These are phyloP conservation scores for Verticillium nonalfalfae DNA, from an alignment of 2,329 filamentous ascomycete species.

Conservation along the genomic window DNA sequence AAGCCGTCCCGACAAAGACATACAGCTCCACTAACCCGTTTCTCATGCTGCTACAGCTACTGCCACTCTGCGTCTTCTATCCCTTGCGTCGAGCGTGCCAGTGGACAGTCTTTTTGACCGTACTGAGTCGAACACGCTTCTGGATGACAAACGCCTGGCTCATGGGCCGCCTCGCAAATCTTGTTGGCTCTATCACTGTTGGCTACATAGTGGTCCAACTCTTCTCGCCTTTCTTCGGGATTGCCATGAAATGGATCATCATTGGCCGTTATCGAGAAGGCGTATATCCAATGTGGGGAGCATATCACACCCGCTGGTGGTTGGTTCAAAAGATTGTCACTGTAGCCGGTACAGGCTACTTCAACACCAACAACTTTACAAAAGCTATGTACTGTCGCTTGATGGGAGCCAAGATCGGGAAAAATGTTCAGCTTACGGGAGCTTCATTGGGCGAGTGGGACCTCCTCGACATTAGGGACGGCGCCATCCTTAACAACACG, in stretches of 20 bases:
- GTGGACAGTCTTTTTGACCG: conserved; percentile 46
- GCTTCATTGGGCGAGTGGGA: conserved; percentile 48
- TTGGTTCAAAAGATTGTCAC: conserved; percentile 45
- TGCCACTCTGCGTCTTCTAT: conserved; percentile 42
- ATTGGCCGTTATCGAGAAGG: conserved; percentile 47
- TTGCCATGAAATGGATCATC: conserved; percentile 46
- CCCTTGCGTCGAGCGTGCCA: conserved; percentile 42
- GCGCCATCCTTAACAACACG: conserved; percentile 34
- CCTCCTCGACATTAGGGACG: conserved; percentile 44
- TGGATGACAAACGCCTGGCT: conserved; percentile 31
- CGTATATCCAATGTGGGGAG: conserved; percentile 53
- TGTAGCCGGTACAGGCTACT: conserved; percentile 41
- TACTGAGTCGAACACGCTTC: conserved; percentile 30
- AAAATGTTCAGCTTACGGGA: conserved; percentile 38
- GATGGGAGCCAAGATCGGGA: conserved; percentile 48
- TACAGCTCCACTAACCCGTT: conserved; percentile 43
- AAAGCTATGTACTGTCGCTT: conserved; percentile 40
- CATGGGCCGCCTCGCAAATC: conserved; percentile 38
- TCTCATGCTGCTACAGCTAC: conserved; percentile 41
- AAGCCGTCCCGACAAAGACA: conserved; percentile 20
- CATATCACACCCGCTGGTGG: conserved; percentile 54
- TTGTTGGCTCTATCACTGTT: conserved; percentile 37
- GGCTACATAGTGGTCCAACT: conserved; percentile 30
- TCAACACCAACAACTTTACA: conserved; percentile 29
- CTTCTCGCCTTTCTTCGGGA: conserved; percentile 36